Evolutionary conservation across 2,329 filamentous ascomycete genomes (phyloP), one percentile per base, ranked within the genome.

Genomic region (Alternaria brassicicola): DNA sequence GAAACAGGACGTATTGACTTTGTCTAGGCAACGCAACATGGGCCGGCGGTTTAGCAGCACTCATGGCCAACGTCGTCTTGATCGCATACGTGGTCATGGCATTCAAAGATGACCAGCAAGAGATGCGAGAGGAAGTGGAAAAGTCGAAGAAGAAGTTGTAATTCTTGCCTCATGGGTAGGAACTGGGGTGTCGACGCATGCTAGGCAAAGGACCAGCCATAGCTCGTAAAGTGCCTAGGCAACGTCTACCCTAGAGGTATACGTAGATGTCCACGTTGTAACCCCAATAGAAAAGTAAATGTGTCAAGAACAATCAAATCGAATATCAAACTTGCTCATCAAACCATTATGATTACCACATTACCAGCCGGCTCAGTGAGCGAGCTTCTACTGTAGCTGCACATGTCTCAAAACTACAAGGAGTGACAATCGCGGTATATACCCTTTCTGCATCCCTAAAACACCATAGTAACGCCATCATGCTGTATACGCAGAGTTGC

Each of bases 51-150:
- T 82, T 90, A 31, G 95, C 95, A 1, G 95, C 95, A 19, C 80
- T 98, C 49, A 88, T 96, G 76, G 95, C 95, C 12, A 99, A 99
- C 69, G 85, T 96, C 2, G 92, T 99, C 3, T 81, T 99, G 49
- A 85, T 98, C 56, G 88, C 85, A n/a, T 99, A 98, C 78, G 87
- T 98, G 41, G 81, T 97, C 55, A 92, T 97, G 19, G 95, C 95
- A 4, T 93, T 97, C 85, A 88, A 85, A 61, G 95, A 99, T 76
- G 95, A 98, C 72, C 82, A 85, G 58, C 79, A 78, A 10, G 82
- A 85, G 62, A 76, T 78, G 51, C 74, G 79, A 52, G 79, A 78
- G 50, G 79, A 78, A 10, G 81, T 81, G 59, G 81, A 80, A 57
- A 75, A 78, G 56, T 52, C 57, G 6, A 69, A 65, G 64, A 82